Percentiles rank a stretch among this genome's conserved stretches.
These are phyloP conservation scores for Trypanosoma vivax DNA, from an alignment of 208 protist genomes.

Conservation along the genomic window DNA sequence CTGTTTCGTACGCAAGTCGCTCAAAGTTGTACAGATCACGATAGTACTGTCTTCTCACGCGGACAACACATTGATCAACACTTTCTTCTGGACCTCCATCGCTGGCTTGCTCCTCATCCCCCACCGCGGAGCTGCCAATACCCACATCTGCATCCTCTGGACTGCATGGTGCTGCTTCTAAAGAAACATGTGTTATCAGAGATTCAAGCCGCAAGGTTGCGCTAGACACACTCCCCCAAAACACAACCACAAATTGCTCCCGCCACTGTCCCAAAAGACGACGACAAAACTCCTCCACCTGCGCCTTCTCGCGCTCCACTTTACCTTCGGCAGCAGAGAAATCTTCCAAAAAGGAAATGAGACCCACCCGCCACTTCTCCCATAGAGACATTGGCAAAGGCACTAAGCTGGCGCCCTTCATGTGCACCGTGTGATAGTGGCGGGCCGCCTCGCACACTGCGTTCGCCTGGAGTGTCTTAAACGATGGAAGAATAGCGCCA, in stretches of 20 bases:
- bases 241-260: conserved; percentile 14
- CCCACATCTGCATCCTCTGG: not conserved
- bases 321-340: not conserved
- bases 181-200: conserved; percentile 1
- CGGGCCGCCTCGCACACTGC: conserved; percentile 14
- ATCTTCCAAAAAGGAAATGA: conserved; percentile 8
- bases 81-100: not conserved
- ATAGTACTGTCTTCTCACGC: conserved; percentile 11
- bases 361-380: conserved; percentile 29
- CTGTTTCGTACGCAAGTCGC: conserved; percentile 26
- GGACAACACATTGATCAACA: conserved; percentile 7
- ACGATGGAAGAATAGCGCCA: conserved; percentile 3
- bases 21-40: conserved; percentile 39
- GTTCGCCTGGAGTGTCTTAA: conserved; percentile 3
- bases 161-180: not conserved
- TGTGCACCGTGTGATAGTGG: conserved; percentile 38
- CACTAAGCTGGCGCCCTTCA: conserved; percentile 17
- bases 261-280: conserved; percentile 1
- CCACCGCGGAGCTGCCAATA: not conserved
- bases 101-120: not conserved
- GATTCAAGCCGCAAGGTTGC: conserved; percentile 9
- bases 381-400: conserved; percentile 23
- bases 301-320: not conserved
- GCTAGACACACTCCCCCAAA: conserved; percentile 22
- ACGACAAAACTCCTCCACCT: conserved; percentile 2